A percentile compares a stretch with the other conserved stretches of the same genome.
Evolutionary conservation across 2,329 filamentous ascomycete species (phyloP).

Genomic region (Capronia americana): DNA sequence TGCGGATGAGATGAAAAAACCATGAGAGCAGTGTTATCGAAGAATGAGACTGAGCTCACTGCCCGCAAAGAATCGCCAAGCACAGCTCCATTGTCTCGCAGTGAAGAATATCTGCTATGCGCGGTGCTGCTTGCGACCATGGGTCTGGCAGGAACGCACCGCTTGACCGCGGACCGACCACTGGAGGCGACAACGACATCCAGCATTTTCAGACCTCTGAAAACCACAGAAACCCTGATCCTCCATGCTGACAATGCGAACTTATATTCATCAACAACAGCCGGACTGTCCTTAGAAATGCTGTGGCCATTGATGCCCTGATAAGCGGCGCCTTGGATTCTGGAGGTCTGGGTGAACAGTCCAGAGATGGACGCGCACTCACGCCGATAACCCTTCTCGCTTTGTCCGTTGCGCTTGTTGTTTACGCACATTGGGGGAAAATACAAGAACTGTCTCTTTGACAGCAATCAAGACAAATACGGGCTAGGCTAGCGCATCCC

Average conservation of each 20-base stretch:
- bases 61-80: conserved; percentile 5
- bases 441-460: background rate
- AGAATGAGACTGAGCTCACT: background rate
- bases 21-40: background rate
- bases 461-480: background rate
- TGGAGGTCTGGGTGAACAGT: background rate
- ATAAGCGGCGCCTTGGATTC: background rate
- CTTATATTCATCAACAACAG: background rate
- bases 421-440: background rate
- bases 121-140: background rate
- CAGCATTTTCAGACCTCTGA: background rate
- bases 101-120: background rate
- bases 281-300: background rate
- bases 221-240: background rate
- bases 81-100: background rate
- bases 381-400: background rate
- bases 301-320: background rate
- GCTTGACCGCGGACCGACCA: background rate
- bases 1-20: background rate
- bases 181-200: background rate
- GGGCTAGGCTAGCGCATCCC: background rate
- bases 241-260: background rate
- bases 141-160: background rate
- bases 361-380: background rate
- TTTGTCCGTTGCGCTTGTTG: background rate